Evolutionary conservation across 805 yeast genomes (phyloP).

Genomic region (Saturnispora saitoi): DNA sequence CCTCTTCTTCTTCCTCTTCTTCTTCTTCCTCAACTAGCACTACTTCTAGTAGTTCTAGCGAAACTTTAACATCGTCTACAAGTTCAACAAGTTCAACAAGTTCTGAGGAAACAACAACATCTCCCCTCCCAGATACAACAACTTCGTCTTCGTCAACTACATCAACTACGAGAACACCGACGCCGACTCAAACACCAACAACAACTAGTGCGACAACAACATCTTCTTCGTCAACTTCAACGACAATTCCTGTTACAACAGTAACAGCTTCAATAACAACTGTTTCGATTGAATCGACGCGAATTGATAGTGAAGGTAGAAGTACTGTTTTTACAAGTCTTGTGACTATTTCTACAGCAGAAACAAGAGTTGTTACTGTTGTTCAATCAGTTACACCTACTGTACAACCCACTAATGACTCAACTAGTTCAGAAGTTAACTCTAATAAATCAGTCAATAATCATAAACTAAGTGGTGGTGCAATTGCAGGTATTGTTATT

Average conservation of each 20-base stretch:
- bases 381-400: slow-evolving; percentile 20
- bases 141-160: slow-evolving; percentile 12
- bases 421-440: slow-evolving; percentile 7
- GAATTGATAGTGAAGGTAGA: slow-evolving; percentile 6
- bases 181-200: slow-evolving; percentile 9
- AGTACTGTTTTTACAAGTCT: slow-evolving; percentile 8
- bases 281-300: slow-evolving; percentile 11
- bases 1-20: slow-evolving; percentile 15
- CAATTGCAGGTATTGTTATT: slow-evolving; percentile 30
- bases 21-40: not conserved
- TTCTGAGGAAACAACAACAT: slow-evolving; percentile 8
- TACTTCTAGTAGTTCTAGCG: no score
- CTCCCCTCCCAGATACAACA: slow-evolving; percentile 10
- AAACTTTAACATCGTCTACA: no score
- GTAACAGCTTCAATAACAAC: slow-evolving; percentile 14
- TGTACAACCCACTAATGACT: slow-evolving; percentile 12
- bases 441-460: slow-evolving; percentile 4
- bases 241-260: slow-evolving; percentile 17
- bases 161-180: slow-evolving; percentile 8
- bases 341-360: slow-evolving; percentile 15
- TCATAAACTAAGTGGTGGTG: slow-evolving; percentile 23
- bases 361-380: slow-evolving; percentile 19
- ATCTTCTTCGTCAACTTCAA: slow-evolving; percentile 13
- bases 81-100: slow-evolving; percentile 7
- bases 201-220: slow-evolving; percentile 9